Conservation (phyloP, 768 basidiomycete species). For the Lentinula edodes region DNA sequence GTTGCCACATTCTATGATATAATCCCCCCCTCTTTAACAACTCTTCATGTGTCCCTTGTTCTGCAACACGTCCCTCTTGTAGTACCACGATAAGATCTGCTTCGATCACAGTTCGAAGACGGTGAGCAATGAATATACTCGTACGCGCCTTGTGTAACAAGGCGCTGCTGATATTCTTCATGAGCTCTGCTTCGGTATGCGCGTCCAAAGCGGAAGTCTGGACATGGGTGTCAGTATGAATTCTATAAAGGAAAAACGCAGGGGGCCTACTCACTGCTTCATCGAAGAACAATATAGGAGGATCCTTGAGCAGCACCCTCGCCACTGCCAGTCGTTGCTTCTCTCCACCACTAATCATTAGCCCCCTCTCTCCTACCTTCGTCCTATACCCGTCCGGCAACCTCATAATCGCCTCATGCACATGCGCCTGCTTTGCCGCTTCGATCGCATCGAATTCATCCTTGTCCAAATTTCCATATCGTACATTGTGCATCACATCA, state of each 20-base stretch:
- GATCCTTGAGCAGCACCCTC: constrained; percentile 87
- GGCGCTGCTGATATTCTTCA: constrained; percentile 85
- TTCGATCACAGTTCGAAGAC: constrained; percentile 84
- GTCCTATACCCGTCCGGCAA: constrained; percentile 87
- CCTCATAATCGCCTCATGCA: constrained; percentile 72
- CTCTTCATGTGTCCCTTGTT: constrained; percentile 91
- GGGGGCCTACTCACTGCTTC: constrained; percentile 71
- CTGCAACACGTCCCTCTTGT: constrained; percentile 83
- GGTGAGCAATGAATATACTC: constrained; percentile 95
- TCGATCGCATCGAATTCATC: constrained; percentile 85
- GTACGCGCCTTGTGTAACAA: constrained; percentile 78
- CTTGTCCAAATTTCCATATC: constrained; percentile 86
- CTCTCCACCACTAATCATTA: constrained; percentile 99
- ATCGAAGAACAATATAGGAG: constrained; percentile 95
- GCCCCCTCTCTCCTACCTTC: constrained; percentile 90
- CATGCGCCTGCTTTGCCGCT: constrained; percentile 82
- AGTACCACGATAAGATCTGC: constrained; percentile 95
- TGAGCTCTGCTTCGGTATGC: constrained; percentile 90
- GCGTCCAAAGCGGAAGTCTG: constrained; percentile 96
- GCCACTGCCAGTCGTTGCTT: constrained; percentile 97
- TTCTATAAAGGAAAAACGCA: background rate
- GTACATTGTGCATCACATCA: constrained; percentile 90
- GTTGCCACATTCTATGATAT: constrained; percentile 79
- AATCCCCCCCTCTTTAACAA: constrained; percentile 65
- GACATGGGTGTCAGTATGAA: background rate